Evolutionary conservation across 805 yeast genomes (phyloP), one percentile per base, ranked within the genome.

Genomic region (Cyberlindnera subsufficiens): DNA sequence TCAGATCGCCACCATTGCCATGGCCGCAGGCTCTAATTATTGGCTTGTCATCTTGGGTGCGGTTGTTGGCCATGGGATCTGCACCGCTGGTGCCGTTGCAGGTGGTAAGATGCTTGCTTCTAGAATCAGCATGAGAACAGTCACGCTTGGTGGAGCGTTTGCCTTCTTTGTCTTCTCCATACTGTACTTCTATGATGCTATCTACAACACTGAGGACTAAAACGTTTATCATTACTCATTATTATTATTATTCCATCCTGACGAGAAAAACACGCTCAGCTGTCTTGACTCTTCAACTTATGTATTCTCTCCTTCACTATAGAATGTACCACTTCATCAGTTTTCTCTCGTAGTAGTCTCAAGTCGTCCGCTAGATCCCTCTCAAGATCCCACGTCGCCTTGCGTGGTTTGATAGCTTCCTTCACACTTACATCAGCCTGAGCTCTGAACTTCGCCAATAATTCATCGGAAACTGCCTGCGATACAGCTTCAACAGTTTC

Each of bases 1-100:
- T 11, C 99, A 93, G 68, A 88, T 93, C 43, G 96, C 97, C 35
- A 93, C 97, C 30, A 89, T 93, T 56, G 98, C 98, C 33, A 85
- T 93, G 95, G 97, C 98, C 41, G 96, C 99, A 1, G 96, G 96
- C 32, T 81, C 88, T 35, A 85, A 89, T 63, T 93, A 88, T 66
- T 82, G 93, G 90, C 72, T 73, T 52, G 95, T 90, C 32, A 87
- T 91, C 37, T 53, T 81, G 37, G 99, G 99, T 47, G 96, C 95
- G 17, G 78, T 88, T 32, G 63, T 83, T 35, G 99, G 99, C 30
- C 99, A 93, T 64, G 80, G 83, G 9, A 37, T 85, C 9, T 93
- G 98, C 67, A 86, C 97, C 0, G 78, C 77, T 30, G 77, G 88
- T 45, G 98, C 99, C n/a, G 95, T 91, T 36, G 39, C 86, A 42